Base-by-base conservation (phyloP, 1,139 yeast species). In the Candida sp. region DNA sequence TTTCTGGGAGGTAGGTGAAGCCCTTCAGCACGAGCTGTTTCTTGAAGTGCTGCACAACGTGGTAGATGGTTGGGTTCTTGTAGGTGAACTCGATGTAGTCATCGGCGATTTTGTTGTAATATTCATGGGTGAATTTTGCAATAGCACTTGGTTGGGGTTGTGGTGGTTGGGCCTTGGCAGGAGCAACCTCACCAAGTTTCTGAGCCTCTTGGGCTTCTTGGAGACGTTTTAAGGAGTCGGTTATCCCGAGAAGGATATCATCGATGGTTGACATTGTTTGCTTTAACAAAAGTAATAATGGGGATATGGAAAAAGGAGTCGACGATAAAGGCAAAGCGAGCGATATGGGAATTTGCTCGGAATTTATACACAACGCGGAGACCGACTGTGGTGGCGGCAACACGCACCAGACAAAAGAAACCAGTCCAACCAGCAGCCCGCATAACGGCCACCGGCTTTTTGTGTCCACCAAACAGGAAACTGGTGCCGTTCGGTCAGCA, bases 11-110 rank as follows among this genome's bases (percentile, higher is more conserved):
- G 43, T 67, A 68, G 3, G 49, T 59, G 58, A 75, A 77, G 3
- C 76, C 77, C 37, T 67, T 62, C 25, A 56, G 54, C 8, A 58
- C 57, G 28, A 77, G 62, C 11, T 66, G 56, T 3, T 59, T 48
- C 40, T 63, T 58, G 53, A 75, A 69, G 53, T 66, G 62, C 11
- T 61, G 54, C 8, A 75, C 66, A 22, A 70, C 77, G 58, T 77
- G 82, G 58, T 63, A 74, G 5, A 79, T 75, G 1, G 81, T 76
- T 12, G 81, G 81, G 51, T 69, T 70, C 9, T 59, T 52, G 53
- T 75, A 66, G 50, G 80, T 75, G 57, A 76, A 76, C 28, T 63
- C 61, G 47, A 77, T 65, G 57, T 73, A 77, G 8, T 66, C 62
- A 12, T 67, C 63, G 11, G 78, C 72, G 50, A 73, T 75, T 34